phyloP scores from a whole-genome alignment of 441 rosid species.

The Erodium trifolium region DNA sequence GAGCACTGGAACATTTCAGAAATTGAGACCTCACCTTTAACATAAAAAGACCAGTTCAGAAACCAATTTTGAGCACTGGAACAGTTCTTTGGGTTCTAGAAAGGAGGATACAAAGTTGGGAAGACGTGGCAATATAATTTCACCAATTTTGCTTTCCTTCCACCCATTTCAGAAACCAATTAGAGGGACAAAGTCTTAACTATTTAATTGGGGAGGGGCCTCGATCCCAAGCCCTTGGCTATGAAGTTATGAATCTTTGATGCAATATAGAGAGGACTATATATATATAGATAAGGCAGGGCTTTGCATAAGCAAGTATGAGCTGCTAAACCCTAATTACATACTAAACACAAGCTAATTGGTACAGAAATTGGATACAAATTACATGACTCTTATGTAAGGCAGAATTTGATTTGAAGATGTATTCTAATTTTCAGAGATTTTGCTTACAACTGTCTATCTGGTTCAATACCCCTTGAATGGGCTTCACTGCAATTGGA shows the following conservation, averaged over 20 bases:
- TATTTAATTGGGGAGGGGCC: not conserved
- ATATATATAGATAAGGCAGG: not conserved
- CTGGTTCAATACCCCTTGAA: conserved; percentile 58
- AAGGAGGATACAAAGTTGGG: too few species aligned
- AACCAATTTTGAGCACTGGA: too few species aligned
- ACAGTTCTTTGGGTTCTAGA: too few species aligned
- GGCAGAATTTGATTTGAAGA: not conserved
- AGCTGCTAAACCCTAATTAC: not conserved
- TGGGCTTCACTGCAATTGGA: conserved; percentile 47
- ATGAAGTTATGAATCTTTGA: not conserved
- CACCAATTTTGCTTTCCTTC: not conserved
- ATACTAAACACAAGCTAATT: not conserved
- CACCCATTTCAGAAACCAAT: not conserved
- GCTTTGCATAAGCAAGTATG: not conserved
- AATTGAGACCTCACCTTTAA: too few species aligned
- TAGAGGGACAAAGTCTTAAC: not conserved
- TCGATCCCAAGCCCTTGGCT: not conserved
- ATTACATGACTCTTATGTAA: not conserved
- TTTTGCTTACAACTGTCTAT: conserved; percentile 67
- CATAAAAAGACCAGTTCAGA: too few species aligned
- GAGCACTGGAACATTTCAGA: too few species aligned
- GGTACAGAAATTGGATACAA: not conserved
- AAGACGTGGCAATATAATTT: too few species aligned
- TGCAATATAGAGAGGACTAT: not conserved
- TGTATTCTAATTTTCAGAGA: conserved; percentile 32